These are phyloP conservation scores for Saturnispora zaruensis DNA, from an alignment of 805 yeast species.

Conservation along the genomic window DNA sequence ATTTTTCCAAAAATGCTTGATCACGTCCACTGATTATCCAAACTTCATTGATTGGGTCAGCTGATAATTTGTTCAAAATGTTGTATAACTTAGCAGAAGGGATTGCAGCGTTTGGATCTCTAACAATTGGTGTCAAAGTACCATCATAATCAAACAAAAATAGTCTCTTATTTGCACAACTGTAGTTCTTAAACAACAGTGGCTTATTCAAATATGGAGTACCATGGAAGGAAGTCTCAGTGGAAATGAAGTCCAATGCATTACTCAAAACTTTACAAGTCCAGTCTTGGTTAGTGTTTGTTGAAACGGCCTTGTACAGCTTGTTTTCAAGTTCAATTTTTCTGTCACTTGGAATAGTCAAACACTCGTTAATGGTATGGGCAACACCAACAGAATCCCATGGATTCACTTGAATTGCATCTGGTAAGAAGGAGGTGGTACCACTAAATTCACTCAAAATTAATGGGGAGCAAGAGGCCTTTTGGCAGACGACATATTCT, in stretches of 20 bases:
- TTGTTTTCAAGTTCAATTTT: conserved; percentile 40
- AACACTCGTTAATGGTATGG: conserved; percentile 63
- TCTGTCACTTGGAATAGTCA: conserved; percentile 43
- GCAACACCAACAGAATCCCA: conserved; percentile 97
- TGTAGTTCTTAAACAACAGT: conserved; percentile 49
- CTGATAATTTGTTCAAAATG: conserved; percentile 50
- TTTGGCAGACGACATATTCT: conserved; percentile 85
- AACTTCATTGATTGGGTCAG: conserved; percentile 74
- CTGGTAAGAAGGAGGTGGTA: conserved; percentile 59
- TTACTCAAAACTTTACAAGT: conserved; percentile 51
- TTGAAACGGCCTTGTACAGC: conserved; percentile 54
- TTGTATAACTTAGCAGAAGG: conserved; percentile 68
- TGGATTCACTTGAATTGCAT: conserved; percentile 83
- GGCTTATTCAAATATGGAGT: conserved; percentile 82
- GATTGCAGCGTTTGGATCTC: conserved; percentile 96
- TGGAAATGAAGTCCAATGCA: conserved; percentile 23
- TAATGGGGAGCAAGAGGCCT: conserved; percentile 63
- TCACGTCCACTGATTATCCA: conserved; percentile 98
- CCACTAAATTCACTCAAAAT: conserved; percentile 93
- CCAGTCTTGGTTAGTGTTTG: conserved; percentile 77
- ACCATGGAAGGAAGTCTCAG: conserved; percentile 39
- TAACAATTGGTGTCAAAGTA: conserved; percentile 90
- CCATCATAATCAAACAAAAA: conserved; percentile 96
- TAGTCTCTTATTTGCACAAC: conserved; percentile 55
- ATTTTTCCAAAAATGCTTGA: conserved; percentile 75